These are phyloP conservation scores for Tricladium varicosporioides DNA, from an alignment of 2,329 filamentous ascomycete species.

Conservation along the genomic window DNA sequence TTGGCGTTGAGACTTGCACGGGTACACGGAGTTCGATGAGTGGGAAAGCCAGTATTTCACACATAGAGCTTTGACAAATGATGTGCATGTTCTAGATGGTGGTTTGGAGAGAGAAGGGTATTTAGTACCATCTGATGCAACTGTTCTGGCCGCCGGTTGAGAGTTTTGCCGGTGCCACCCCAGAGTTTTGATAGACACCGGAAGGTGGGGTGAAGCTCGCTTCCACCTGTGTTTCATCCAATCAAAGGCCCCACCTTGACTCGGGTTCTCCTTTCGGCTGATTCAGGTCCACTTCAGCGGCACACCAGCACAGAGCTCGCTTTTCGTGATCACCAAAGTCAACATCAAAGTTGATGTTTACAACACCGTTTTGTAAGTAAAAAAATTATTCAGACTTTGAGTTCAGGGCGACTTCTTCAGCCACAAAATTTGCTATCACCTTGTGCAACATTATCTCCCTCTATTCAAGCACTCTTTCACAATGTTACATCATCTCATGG, in stretches of 20 bases:
- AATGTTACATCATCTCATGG: constrained; percentile 89
- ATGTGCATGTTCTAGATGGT: background rate
- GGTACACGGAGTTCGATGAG: background rate
- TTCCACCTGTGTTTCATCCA: background rate
- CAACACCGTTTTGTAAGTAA: background rate
- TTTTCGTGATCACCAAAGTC: background rate
- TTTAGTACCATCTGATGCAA: background rate
- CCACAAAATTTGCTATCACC: background rate
- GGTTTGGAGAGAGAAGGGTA: background rate
- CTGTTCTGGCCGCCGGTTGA: background rate
- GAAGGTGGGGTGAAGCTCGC: background rate
- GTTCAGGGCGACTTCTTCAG: background rate
- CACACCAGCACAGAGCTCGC: background rate
- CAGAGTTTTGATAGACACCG: background rate
- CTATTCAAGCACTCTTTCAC: constrained; percentile 26
- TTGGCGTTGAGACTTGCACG: background rate
- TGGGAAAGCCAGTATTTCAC: background rate
- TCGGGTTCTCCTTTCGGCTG: background rate
- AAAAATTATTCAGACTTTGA: background rate
- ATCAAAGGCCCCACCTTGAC: background rate
- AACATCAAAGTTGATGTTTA: background rate
- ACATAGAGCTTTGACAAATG: background rate
- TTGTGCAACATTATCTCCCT: background rate
- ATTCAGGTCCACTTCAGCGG: too few species aligned
- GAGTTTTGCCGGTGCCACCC: background rate